Percentiles rank a stretch among this genome's conserved stretches.
Conservation (phyloP, 2,329 filamentous ascomycete species). For the Amesomyces nigricolor region DNA sequence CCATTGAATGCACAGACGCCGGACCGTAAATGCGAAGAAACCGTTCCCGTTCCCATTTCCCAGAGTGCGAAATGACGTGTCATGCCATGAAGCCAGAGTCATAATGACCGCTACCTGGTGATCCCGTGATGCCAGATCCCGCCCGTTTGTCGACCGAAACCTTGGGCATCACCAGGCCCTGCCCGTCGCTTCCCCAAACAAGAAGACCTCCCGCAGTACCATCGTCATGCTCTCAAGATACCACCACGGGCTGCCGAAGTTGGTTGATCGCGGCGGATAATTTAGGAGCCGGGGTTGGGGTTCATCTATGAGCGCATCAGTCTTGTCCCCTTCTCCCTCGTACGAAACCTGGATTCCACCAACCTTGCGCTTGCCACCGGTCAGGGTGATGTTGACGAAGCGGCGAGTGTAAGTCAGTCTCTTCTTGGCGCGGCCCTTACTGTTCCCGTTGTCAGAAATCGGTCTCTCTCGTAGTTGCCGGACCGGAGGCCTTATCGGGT, state of each 20-base stretch:
- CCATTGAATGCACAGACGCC: slow-evolving; percentile 18
- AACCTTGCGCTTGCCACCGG: slow-evolving; percentile 95
- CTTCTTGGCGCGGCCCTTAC: slow-evolving; percentile 95
- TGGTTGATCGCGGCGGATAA: slow-evolving; percentile 8
- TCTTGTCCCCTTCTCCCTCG: neutral
- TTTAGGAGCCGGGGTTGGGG: slow-evolving; percentile 29
- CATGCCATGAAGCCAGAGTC: slow-evolving; percentile 19
- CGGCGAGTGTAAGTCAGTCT: slow-evolving; percentile 92
- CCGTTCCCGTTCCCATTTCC: slow-evolving; percentile 18
- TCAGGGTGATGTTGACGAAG: slow-evolving; percentile 98
- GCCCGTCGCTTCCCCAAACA: slow-evolving; percentile 9
- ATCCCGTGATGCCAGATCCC: slow-evolving; percentile 5
- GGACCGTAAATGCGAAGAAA: slow-evolving; percentile 17
- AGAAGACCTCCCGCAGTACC: slow-evolving; percentile 10
- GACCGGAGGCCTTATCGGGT: neutral
- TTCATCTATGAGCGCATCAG: slow-evolving; percentile 26
- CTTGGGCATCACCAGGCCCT: slow-evolving; percentile 14
- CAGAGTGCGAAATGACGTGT: slow-evolving; percentile 20
- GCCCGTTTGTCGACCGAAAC: slow-evolving; percentile 7
- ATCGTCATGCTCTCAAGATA: slow-evolving; percentile 11
- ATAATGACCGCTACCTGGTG: slow-evolving; percentile 13
- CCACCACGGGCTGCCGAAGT: slow-evolving; percentile 5
- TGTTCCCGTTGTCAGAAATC: slow-evolving; percentile 17
- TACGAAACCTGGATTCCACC: slow-evolving; percentile 29
- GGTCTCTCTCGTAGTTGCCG: neutral